A percentile compares a stretch with the other conserved stretches of the same genome.
These are phyloP conservation scores for Quercus dentata DNA, from an alignment of 306 rosid genomes.

Conservation along the genomic window DNA sequence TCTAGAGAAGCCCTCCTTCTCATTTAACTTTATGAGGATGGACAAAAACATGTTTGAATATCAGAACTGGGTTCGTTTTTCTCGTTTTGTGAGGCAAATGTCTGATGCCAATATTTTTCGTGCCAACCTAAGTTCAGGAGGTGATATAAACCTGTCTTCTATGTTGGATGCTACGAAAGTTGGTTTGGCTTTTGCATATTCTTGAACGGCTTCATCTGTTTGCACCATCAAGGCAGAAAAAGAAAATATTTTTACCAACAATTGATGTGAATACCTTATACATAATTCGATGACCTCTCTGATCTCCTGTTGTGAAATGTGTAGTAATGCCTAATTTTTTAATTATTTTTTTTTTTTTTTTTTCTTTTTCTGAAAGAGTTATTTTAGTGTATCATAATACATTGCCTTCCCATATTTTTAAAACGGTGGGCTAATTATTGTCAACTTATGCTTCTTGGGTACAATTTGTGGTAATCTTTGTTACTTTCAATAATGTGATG, in stretches of 20 bases:
- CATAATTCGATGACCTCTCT: conserved; percentile 17
- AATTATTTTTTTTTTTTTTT: conserved; percentile 34
- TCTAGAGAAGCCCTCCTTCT: conserved; percentile 73
- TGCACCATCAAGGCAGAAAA: conserved; percentile 20
- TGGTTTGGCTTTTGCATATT: conserved; percentile 52
- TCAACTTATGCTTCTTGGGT: conserved; percentile 21
- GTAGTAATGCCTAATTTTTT: conserved; percentile 41
- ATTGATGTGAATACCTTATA: conserved; percentile 25
- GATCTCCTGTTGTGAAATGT: conserved; percentile 42
- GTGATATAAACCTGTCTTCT: conserved; percentile 39
- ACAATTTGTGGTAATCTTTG: conserved; percentile 8
- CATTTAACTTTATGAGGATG: conserved; percentile 86
- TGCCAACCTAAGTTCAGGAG: conserved; percentile 62
- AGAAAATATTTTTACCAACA: conserved; percentile 4
- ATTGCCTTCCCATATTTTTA: conserved; percentile 57
- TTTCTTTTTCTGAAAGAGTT: conserved; percentile 29
- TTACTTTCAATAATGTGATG: neutral
- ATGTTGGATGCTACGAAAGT: conserved; percentile 36
- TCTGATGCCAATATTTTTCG: conserved; percentile 59
- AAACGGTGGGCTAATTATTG: conserved; percentile 42
- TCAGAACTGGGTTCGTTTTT: conserved; percentile 69
- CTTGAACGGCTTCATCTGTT: conserved; percentile 22
- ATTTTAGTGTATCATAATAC: conserved; percentile 32
- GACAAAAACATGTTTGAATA: conserved; percentile 63
- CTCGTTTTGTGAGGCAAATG: conserved; percentile 86